phyloP scores from a whole-genome alignment of 345 rosid genomes.

The Lumnitzera racemosa region DNA sequence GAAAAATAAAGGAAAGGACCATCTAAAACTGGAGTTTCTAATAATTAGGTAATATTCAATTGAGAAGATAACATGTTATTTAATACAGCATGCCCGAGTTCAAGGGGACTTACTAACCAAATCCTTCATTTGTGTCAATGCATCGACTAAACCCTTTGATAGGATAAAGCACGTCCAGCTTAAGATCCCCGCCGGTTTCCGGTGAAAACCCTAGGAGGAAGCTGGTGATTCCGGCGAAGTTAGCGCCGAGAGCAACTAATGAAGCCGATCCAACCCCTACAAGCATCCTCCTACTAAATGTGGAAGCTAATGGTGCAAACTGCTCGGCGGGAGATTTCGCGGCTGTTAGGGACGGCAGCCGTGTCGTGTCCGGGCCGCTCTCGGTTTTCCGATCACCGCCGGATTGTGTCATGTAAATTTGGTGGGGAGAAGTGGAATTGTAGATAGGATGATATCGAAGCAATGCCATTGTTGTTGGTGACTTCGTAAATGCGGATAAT shows the following conservation, averaged over 20 bases:
- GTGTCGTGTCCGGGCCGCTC: conserved; percentile 9
- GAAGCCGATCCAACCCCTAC: conserved; percentile 66
- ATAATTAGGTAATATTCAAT: too few relatives aligned
- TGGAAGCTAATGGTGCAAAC: conserved; percentile 55
- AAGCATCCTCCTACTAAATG: conserved; percentile 56
- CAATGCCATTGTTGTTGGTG: conserved; percentile 17
- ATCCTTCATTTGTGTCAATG: conserved; percentile 63
- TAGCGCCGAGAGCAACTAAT: conserved; percentile 71
- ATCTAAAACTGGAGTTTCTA: too few relatives aligned
- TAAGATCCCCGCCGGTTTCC: conserved; percentile 46
- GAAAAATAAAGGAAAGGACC: too few relatives aligned
- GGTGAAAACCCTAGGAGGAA: conserved; percentile 70
- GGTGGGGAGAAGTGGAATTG: conserved; percentile 9
- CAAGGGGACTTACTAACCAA: conserved; percentile 53
- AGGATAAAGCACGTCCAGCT: conserved; percentile 80
- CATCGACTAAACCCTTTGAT: conserved; percentile 70
- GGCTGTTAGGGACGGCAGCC: neutral
- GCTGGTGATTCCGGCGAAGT: conserved; percentile 75
- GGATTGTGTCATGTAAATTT: conserved; percentile 26
- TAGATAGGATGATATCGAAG: conserved; percentile 6
- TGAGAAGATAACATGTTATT: too few relatives aligned
- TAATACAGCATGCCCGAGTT: neutral
- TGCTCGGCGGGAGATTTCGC: conserved; percentile 44
- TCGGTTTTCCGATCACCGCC: conserved; percentile 33
- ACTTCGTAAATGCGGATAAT: neutral